Conservation (phyloP, 345 rosid genomes). For the Erysimum cheiranthoides region DNA sequence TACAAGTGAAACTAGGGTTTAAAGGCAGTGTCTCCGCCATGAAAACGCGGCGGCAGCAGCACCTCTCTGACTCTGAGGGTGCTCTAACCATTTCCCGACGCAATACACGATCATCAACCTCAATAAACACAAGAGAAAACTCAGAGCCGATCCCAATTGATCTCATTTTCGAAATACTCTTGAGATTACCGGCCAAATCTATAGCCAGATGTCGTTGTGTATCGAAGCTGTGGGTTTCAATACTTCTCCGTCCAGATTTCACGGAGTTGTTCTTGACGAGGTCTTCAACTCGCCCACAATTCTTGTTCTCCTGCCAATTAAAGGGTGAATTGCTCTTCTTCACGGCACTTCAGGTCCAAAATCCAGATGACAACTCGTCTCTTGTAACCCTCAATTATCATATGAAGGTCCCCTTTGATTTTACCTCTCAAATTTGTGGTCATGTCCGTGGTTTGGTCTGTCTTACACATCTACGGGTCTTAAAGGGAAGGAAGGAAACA, state of each 20-base stretch:
- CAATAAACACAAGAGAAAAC: background rate
- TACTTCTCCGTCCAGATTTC: background rate
- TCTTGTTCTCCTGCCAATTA: background rate
- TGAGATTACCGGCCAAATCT: background rate
- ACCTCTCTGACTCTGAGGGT: background rate
- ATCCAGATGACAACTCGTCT: background rate
- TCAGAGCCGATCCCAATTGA: background rate
- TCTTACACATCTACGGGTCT: background rate
- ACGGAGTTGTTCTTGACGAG: background rate
- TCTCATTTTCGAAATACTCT: slow-evolving; percentile 8
- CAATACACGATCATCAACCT: background rate
- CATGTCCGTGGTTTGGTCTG: background rate
- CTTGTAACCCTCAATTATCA: background rate
- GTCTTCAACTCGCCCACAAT: background rate
- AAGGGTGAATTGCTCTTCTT: background rate
- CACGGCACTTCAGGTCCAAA: background rate
- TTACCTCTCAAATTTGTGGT: background rate
- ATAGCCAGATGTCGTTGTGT: slow-evolving; percentile 13
- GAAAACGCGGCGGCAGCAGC: background rate
- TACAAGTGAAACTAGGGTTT: too few relatives aligned
- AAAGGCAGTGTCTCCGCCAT: background rate
- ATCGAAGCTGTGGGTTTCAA: background rate
- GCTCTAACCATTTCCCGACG: background rate
- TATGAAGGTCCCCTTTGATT: background rate
- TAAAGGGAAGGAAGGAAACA: background rate